Base-by-base conservation (phyloP, 164 flowering plant genomes). In the Kalanchoe fedtschenkoi region DNA sequence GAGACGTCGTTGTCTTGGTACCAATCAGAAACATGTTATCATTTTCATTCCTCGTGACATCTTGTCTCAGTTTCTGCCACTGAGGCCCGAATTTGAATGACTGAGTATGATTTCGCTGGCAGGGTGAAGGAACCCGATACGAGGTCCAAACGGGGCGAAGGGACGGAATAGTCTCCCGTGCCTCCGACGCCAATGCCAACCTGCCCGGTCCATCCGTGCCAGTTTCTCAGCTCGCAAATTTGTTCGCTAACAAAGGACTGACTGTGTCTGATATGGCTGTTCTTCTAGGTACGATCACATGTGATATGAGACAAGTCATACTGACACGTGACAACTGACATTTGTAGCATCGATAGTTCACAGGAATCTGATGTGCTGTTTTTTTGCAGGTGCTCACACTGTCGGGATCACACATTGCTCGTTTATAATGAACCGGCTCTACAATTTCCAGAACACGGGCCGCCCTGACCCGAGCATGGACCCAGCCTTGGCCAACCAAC, bases 11-110 rank as follows among this genome's bases (percentile, higher is more conserved):
- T 14, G 34, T 34, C 0, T 26, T 30, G 60, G 60, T 56, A 56
- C 75, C 24, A n/a, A 44, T 24, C 51, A 44, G 26, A 44, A 44
- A 44, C 51, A 44, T 44, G 24, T 44, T 44, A n/a, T n/a, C 21
- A n/a, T 5, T 5, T 2, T 44, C 24, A 6, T 44, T n/a, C 6
- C 8, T n/a, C 5, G 6, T n/a, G 9, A n/a, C n/a, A n/a, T n/a
- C n/a, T n/a, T 44, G 22, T 19, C 2, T 44, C 21, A 44, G 15
- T 4, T 39, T 19, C 51, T 44, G 24, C 8, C 22, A 6, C 5
- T 44, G n/a, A 24, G n/a, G 51, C n/a, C 24, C 9, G 6, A 19
- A n/a, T n/a, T n/a, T n/a, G n/a, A n/a, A n/a, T n/a, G n/a, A n/a
- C n/a, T n/a, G n/a, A n/a, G n/a, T n/a, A n/a, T n/a, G n/a, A n/a